Evolutionary conservation across 441 rosid species (phyloP), one percentile per base, ranked within the genome.

Genomic region (Pelargonium citronellum): DNA sequence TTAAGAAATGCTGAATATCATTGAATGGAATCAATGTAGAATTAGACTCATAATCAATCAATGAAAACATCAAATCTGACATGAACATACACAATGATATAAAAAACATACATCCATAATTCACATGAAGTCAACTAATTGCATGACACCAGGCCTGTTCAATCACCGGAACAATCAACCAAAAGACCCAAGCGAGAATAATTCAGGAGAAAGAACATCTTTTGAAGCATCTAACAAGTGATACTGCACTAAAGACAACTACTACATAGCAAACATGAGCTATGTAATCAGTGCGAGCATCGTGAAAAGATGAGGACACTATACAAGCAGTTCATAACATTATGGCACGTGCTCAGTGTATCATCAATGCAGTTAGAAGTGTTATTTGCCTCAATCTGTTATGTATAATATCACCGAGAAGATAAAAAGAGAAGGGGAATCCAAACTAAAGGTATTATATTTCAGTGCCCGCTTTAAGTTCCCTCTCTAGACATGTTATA

Each of bases 1-100:
- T 75, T 72, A 68, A 41, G 73, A 78, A 60, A 67, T 30, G 63
- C 60, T 77, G 62, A 79, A 61, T 53, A 69, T 61, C 57, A 69
- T 27, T 67, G 30, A 69, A 57, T 64, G 15, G 44, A 37, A 64
- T n/a, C 64, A 66, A 63, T n/a, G 74, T 20, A 10, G 53, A 30
- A 75, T 16, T 43, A 71, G 57, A 64, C 67, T 69, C 43, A 22
- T 39, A 64, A 64, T 73, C 39, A 67, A 71, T 49, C 30, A 69
- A 41, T 3, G 20, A 11, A 3, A 67, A 69, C 1, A 22, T 5
- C 73, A 67, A 74, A 74, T 8, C 46, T 6, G 11, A 55, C 61
- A 55, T 55, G 61, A 53, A 17, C 60, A 53, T 15, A 16, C 61
- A 55, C 61, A 55, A 15, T n/a, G 9, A 55, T n/a, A 55, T 19